Evolutionary conservation across 208 protist species (phyloP).

Genomic region (Acanthamoeba healyi): DNA sequence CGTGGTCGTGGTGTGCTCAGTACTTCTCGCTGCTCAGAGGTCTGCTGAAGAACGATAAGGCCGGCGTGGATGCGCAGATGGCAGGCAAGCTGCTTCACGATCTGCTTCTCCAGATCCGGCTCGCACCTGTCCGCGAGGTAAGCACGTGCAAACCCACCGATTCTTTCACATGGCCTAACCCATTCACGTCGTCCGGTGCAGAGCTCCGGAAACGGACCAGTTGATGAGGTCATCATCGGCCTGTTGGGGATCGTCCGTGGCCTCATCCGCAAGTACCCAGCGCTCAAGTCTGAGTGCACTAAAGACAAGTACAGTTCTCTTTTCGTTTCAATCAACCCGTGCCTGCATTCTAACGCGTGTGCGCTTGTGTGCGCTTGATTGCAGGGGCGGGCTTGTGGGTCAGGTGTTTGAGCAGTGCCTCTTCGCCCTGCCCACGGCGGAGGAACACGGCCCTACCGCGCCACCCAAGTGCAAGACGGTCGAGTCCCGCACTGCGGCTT

Average conservation of each 20-base stretch:
- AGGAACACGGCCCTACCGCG: slow-evolving; percentile 73
- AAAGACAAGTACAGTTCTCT: slow-evolving; percentile 3
- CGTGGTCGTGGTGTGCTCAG: not conserved
- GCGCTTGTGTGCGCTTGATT: not conserved
- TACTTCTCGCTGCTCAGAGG: slow-evolving; percentile 46
- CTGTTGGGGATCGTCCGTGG: slow-evolving; percentile 1
- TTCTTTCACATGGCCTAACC: no score
- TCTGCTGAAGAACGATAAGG: slow-evolving; percentile 31
- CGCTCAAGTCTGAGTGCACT: slow-evolving; percentile 58
- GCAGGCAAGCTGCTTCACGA: slow-evolving; percentile 68
- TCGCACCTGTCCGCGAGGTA: slow-evolving; percentile 53
- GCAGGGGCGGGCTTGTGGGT: slow-evolving; percentile 35
- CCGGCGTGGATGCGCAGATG: not conserved
- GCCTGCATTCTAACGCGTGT: not conserved
- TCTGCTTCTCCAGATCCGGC: slow-evolving; percentile 41
- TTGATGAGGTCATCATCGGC: slow-evolving; percentile 60
- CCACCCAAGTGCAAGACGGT: slow-evolving; percentile 91
- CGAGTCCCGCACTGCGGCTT: slow-evolving; percentile 80
- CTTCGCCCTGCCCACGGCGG: slow-evolving; percentile 86
- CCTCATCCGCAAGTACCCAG: slow-evolving; percentile 34
- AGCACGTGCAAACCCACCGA: not conserved
- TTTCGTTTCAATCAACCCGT: no score
- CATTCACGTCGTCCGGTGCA: not conserved
- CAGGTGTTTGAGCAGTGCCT: slow-evolving; percentile 86
- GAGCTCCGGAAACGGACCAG: slow-evolving; percentile 13